These are phyloP conservation scores for Naganishia vaughanmartiniae DNA, from an alignment of 768 basidiomycete genomes.

Conservation along the genomic window DNA sequence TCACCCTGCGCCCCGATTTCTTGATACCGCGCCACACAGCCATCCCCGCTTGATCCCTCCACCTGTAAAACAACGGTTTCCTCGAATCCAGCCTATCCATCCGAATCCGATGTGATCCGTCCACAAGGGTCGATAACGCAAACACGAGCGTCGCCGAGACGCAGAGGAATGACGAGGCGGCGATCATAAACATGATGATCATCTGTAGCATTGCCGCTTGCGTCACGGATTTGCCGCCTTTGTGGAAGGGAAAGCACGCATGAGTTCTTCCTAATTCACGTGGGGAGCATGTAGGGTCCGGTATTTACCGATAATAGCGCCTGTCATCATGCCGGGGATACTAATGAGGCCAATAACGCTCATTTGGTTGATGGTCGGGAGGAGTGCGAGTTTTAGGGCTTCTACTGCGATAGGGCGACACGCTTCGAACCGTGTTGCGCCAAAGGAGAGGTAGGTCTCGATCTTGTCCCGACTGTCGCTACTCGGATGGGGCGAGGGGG, in stretches of 20 bases:
- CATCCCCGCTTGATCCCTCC: conserved; percentile 36
- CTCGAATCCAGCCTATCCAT: conserved; percentile 47
- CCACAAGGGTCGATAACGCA: conserved; percentile 65
- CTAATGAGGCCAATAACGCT: conserved; percentile 55
- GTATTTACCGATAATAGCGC: conserved; percentile 70
- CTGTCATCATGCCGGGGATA: conserved; percentile 78
- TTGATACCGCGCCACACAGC: conserved; percentile 40
- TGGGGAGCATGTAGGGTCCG: no score
- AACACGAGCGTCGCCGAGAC: conserved; percentile 65
- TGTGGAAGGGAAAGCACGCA: no score
- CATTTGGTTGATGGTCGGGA: conserved; percentile 82
- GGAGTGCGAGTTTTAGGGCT: conserved; percentile 73
- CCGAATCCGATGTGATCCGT: conserved; percentile 54
- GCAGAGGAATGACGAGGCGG: conserved; percentile 69
- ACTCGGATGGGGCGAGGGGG: not conserved
- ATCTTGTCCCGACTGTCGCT: conserved; percentile 82
- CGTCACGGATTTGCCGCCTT: conserved; percentile 69
- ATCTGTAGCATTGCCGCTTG: conserved; percentile 84
- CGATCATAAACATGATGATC: conserved; percentile 93
- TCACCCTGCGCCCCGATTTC: conserved; percentile 27
- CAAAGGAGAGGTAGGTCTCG: conserved; percentile 80
- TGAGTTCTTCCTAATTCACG: no score
- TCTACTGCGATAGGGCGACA: conserved; percentile 74
- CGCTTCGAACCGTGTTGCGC: conserved; percentile 78
- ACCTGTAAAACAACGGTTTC: conserved; percentile 44